These are phyloP conservation scores for Lactarius trivialis DNA, from an alignment of 768 basidiomycete species.

Conservation along the genomic window DNA sequence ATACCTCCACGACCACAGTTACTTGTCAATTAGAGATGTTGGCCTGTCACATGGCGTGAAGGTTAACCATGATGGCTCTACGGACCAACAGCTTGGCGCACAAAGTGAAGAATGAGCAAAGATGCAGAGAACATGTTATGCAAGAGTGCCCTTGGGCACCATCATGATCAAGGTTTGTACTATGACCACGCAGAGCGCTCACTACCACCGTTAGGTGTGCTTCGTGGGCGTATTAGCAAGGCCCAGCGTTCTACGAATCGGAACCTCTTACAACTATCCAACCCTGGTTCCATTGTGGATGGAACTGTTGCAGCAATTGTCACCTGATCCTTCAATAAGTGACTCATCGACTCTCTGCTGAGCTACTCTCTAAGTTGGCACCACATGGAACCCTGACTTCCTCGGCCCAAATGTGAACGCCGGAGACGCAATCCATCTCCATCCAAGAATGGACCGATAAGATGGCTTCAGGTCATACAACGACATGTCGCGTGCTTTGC, in stretches of 20 bases:
- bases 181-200: slow-evolving; percentile 26
- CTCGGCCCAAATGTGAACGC: slow-evolving; percentile 61
- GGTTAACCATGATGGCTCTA: slow-evolving; percentile 64
- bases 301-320: slow-evolving; percentile 47
- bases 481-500: slow-evolving; percentile 63
- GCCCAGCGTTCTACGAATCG: slow-evolving; percentile 50
- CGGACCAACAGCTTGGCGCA: slow-evolving; percentile 47
- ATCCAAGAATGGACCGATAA: slow-evolving; percentile 50
- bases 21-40: too few relatives aligned
- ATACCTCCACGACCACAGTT: slow-evolving; percentile 27
- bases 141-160: slow-evolving; percentile 46
- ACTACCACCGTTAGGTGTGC: slow-evolving; percentile 40
- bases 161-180: slow-evolving; percentile 37
- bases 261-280: slow-evolving; percentile 55
- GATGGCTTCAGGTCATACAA: slow-evolving; percentile 52
- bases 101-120: slow-evolving; percentile 50
- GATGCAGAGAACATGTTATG: slow-evolving; percentile 51
- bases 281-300: slow-evolving; percentile 52
- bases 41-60: slow-evolving; percentile 63
- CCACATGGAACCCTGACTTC: slow-evolving; percentile 72
- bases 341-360: slow-evolving; percentile 60
- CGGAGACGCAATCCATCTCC: slow-evolving; percentile 60
- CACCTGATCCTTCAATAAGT: slow-evolving; percentile 65
- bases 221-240: slow-evolving; percentile 44
- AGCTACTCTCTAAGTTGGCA: slow-evolving; percentile 67